phyloP scores from a whole-genome alignment of 495 filamentous ascomycete species.

The Penicillium riverlandense region DNA sequence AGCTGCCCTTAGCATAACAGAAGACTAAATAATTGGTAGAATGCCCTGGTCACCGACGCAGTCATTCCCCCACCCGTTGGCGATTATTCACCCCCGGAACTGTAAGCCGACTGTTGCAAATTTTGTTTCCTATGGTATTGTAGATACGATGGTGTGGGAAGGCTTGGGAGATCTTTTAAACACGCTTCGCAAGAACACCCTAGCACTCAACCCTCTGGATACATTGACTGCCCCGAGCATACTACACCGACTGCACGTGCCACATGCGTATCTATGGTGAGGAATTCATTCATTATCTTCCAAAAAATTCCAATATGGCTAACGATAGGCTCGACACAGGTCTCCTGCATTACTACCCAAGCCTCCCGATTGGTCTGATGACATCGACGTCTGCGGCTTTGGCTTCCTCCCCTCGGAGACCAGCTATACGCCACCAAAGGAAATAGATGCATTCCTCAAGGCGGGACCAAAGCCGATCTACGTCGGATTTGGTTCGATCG shows the following conservation, averaged over 20 bases:
- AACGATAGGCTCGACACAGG: conserved; percentile 17
- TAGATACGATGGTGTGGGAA: conserved; percentile 79
- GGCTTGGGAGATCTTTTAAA: conserved; percentile 73
- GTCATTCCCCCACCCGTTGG: conserved; percentile 46
- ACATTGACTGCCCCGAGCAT: conserved; percentile 61
- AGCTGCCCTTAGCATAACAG: conserved; percentile 48
- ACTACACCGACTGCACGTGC: conserved; percentile 55
- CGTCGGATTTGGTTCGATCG: conserved; percentile 73
- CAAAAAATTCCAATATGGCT: not conserved
- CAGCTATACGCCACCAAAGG: conserved; percentile 51
- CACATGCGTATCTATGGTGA: conserved; percentile 73
- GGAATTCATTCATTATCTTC: not conserved
- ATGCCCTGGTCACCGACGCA: conserved; percentile 56
- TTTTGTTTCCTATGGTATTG: conserved; percentile 64
- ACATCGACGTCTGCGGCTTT: conserved; percentile 66
- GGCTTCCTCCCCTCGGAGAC: conserved; percentile 56
- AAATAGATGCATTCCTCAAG: conserved; percentile 55
- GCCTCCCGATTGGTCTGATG: conserved; percentile 63
- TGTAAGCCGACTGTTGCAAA: conserved; percentile 53
- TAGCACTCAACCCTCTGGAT: conserved; percentile 61
- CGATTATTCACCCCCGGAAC: conserved; percentile 47
- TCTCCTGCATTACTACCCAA: conserved; percentile 72
- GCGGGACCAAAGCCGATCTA: conserved; percentile 63
- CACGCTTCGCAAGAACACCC: conserved; percentile 56
- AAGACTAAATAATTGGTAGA: conserved; percentile 14